These are phyloP conservation scores for Phytophthora tubulina DNA, from an alignment of 352 stramenopile genomes.

Conservation along the genomic window DNA sequence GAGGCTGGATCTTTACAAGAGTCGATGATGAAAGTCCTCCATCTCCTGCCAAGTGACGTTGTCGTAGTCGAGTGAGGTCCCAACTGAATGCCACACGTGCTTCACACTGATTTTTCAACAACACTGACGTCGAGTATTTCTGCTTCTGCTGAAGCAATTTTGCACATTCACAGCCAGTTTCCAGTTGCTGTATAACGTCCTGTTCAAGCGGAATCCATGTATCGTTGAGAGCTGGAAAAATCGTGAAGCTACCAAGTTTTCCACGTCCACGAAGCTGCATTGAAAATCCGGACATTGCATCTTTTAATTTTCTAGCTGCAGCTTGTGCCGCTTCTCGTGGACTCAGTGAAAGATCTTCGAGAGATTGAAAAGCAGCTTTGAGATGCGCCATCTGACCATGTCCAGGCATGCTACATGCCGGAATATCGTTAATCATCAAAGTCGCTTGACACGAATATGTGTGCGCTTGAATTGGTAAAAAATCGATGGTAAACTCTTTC, in stretches of 20 bases:
- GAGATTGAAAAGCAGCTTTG: conserved; percentile 38
- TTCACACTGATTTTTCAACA: conserved; percentile 46
- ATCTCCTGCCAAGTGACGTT: conserved; percentile 26
- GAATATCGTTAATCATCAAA: conserved; percentile 59
- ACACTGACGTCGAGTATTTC: conserved; percentile 27
- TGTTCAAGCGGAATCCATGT: conserved; percentile 25
- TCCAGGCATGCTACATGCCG: conserved; percentile 63
- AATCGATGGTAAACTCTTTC: conserved; percentile 58
- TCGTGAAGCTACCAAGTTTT: conserved; percentile 32
- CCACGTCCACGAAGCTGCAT: conserved; percentile 33
- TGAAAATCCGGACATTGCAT: conserved; percentile 32
- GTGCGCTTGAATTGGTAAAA: conserved; percentile 41
- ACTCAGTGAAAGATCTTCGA: conserved; percentile 20
- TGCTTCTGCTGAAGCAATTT: conserved; percentile 21
- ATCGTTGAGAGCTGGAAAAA: conserved; percentile 22
- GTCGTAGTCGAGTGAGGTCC: conserved; percentile 32
- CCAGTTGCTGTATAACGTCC: conserved; percentile 19
- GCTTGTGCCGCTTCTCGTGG: conserved; percentile 26
- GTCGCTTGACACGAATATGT: conserved; percentile 44
- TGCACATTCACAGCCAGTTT: conserved; percentile 13
- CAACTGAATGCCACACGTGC: conserved; percentile 46
- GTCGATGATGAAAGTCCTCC: conserved; percentile 16
- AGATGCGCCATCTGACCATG: conserved; percentile 52
- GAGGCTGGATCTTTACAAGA: neutral
- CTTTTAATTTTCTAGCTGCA: conserved; percentile 25